A percentile compares a stretch with the other conserved stretches of the same genome.
Evolutionary conservation across 1,284 basidiomycete genomes (phyloP).

Genomic region (Gymnopus androsaceus): DNA sequence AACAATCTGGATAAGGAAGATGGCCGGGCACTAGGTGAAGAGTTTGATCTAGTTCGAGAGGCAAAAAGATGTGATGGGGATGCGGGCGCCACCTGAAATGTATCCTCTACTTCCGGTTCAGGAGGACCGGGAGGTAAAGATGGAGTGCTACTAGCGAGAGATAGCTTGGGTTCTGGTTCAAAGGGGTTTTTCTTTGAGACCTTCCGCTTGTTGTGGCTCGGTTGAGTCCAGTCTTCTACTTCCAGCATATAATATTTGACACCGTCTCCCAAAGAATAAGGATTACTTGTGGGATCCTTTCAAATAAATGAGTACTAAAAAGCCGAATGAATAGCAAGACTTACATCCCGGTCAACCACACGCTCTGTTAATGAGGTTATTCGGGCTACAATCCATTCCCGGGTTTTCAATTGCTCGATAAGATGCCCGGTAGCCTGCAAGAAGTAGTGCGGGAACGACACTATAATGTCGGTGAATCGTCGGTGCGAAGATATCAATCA

Average conservation of each 20-base stretch:
- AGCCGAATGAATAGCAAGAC: conserved; percentile 27
- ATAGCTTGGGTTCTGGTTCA: conserved; percentile 35
- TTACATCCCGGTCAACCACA: conserved; percentile 77
- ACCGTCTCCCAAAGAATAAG: conserved; percentile 84
- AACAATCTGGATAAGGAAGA: conserved; percentile 75
- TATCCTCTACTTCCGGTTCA: conserved; percentile 67
- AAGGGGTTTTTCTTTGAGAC: conserved; percentile 49
- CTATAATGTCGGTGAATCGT: conserved; percentile 48
- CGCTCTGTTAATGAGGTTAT: conserved; percentile 88
- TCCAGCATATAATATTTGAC: conserved; percentile 93
- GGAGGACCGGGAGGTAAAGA: conserved; percentile 55
- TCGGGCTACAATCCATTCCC: conserved; percentile 94
- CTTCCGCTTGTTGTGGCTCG: conserved; percentile 61
- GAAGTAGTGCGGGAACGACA: conserved; percentile 97
- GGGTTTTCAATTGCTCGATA: conserved; percentile 80
- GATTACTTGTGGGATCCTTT: conserved; percentile 73
- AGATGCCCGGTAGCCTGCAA: conserved; percentile 84
- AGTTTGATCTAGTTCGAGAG: conserved; percentile 61
- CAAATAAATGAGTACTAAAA: conserved; percentile 1
- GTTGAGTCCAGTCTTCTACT: conserved; percentile 90
- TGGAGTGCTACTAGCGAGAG: conserved; percentile 17
- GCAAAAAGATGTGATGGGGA: conserved; percentile 67
- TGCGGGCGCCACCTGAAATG: conserved; percentile 55
- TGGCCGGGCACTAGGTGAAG: conserved; percentile 65
- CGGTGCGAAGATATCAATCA: conserved; percentile 26